Evolutionary conservation across 2,329 filamentous ascomycete genomes (phyloP).

Genomic region (Phialophora tarda): DNA sequence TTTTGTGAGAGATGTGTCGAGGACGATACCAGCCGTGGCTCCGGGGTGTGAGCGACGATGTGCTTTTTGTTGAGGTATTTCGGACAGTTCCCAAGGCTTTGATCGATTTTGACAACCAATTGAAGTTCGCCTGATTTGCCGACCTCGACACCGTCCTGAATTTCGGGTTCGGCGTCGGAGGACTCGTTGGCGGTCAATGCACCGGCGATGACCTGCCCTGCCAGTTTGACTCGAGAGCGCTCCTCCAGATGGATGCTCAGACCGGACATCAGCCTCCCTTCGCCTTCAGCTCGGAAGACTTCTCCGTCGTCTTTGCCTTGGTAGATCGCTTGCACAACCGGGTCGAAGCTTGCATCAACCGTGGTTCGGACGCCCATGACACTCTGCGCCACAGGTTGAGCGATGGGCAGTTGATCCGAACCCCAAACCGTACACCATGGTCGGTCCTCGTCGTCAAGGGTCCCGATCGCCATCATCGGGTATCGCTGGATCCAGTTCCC

Average conservation of each 20-base stretch:
- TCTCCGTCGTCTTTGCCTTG: slow-evolving; percentile 54
- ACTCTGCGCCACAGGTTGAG: slow-evolving; percentile 62
- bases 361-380: slow-evolving; percentile 68
- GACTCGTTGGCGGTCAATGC: slow-evolving; percentile 52
- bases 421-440: slow-evolving; percentile 83
- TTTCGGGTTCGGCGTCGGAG: slow-evolving; percentile 38
- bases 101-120: slow-evolving; percentile 71
- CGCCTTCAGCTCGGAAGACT: slow-evolving; percentile 49
- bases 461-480: slow-evolving; percentile 74
- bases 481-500: slow-evolving; percentile 65
- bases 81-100: slow-evolving; percentile 63
- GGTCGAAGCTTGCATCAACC: slow-evolving; percentile 69
- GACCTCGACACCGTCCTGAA: slow-evolving; percentile 11
- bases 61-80: slow-evolving; percentile 82
- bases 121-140: slow-evolving; percentile 53
- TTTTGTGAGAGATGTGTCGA: slow-evolving; percentile 56
- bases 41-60: slow-evolving; percentile 61
- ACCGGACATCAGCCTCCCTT: slow-evolving; percentile 62
- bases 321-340: slow-evolving; percentile 70
- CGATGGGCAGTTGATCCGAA: slow-evolving; percentile 70
- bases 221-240: slow-evolving; percentile 74
- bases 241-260: slow-evolving; percentile 68
- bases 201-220: slow-evolving; percentile 71
- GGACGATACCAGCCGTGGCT: slow-evolving; percentile 59
- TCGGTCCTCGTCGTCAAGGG: slow-evolving; percentile 60